Percentiles rank a stretch among this genome's conserved stretches.
These are phyloP conservation scores for Chaetomium sp. DNA, from an alignment of 2,329 filamentous ascomycete genomes.

Conservation along the genomic window DNA sequence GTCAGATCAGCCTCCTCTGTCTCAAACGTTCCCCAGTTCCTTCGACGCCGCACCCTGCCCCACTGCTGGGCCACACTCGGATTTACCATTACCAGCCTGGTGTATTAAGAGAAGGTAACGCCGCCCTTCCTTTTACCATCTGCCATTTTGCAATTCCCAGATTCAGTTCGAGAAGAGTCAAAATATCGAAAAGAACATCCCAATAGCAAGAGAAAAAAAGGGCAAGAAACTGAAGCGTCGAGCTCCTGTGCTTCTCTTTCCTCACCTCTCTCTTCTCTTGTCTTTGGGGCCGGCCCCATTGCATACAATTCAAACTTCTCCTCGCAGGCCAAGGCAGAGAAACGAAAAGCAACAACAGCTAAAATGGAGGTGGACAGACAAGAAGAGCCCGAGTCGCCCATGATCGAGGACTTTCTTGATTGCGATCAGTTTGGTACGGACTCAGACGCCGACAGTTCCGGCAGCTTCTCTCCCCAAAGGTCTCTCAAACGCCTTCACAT, in stretches of 20 bases:
- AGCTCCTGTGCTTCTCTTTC: no score
- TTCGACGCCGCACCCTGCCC: constrained; percentile 20
- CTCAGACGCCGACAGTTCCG: constrained; percentile 14
- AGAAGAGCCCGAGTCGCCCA: constrained; percentile 13
- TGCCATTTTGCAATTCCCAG: no score
- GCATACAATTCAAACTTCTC: neutral
- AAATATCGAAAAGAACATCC: no score
- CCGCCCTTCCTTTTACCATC: no score
- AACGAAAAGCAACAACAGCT: neutral
- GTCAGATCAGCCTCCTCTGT: constrained; percentile 17
- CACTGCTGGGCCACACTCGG: constrained; percentile 16
- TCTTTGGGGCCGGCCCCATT: no score
- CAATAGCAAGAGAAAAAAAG: no score
- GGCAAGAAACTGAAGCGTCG: no score
- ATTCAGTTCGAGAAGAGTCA: no score
- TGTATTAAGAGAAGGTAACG: no score
- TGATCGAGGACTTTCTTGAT: constrained; percentile 21
- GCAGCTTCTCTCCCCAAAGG: constrained; percentile 12
- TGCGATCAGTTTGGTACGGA: constrained; percentile 17
- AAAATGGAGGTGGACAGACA: constrained; percentile 20
- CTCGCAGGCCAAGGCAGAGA: no score
- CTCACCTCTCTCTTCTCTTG: no score
- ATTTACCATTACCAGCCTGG: neutral
- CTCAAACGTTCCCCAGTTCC: constrained; percentile 15
- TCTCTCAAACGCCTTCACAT: constrained; percentile 21